Evolutionary conservation across 176 grass and related monocot species (phyloP).

Genomic region (Ensete glaucum): DNA sequence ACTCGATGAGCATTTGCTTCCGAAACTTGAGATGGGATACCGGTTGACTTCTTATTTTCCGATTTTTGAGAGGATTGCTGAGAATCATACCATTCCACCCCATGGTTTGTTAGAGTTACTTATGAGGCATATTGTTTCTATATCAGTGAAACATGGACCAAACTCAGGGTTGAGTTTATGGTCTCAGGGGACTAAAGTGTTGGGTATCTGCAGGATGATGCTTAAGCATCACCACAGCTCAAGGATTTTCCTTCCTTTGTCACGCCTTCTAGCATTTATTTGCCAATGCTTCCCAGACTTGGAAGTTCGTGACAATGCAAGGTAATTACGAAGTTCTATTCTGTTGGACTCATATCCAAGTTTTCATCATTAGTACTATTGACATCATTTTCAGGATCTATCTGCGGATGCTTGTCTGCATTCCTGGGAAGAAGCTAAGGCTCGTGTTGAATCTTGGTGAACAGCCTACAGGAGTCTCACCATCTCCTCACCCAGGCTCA

Average conservation of each 20-base stretch:
- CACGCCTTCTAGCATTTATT: constrained; percentile 42
- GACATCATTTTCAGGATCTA: constrained; percentile 43
- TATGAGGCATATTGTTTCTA: constrained; percentile 57
- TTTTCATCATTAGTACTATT: background rate
- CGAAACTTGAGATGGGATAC: constrained; percentile 58
- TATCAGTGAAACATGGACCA: constrained; percentile 53
- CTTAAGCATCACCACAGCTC: constrained; percentile 80
- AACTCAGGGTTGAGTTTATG: constrained; percentile 57
- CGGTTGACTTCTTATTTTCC: constrained; percentile 70
- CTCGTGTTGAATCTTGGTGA: constrained; percentile 52
- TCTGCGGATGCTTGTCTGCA: constrained; percentile 73
- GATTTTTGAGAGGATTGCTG: constrained; percentile 71
- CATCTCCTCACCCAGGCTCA: constrained; percentile 51
- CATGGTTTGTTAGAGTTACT: constrained; percentile 68
- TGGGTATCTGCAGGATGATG: constrained; percentile 66
- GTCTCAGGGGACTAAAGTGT: constrained; percentile 83
- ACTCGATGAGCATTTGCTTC: constrained; percentile 61
- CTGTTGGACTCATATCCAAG: background rate
- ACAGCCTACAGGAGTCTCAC: constrained; percentile 41
- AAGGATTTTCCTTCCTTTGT: constrained; percentile 55
- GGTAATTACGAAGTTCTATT: constrained; percentile 22
- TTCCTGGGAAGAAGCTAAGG: constrained; percentile 88
- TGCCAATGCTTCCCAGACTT: constrained; percentile 79
- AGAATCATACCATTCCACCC: constrained; percentile 65
- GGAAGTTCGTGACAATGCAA: constrained; percentile 89